These are phyloP conservation scores for Pichia manshurica DNA, from an alignment of 805 yeast species.

Conservation along the genomic window DNA sequence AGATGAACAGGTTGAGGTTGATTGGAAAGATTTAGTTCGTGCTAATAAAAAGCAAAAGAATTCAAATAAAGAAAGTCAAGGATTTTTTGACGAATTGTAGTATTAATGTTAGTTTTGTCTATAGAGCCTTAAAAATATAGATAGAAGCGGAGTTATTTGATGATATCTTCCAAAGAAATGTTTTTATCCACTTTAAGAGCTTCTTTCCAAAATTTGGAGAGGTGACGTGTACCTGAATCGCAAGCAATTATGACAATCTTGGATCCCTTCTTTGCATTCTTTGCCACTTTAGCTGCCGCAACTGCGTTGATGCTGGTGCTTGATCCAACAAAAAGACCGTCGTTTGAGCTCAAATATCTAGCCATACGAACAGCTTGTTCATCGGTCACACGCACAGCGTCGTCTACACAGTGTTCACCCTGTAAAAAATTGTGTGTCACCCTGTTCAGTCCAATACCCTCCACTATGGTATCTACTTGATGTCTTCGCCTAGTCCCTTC, in stretches of 20 bases:
- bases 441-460: conserved; percentile 89
- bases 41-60: conserved; percentile 57
- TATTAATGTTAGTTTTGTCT: too few species aligned
- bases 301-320: conserved; percentile 93
- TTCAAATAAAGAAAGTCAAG: conserved; percentile 36
- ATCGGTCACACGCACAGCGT: conserved; percentile 74
- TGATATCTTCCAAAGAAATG: conserved; percentile 35
- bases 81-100: conserved; percentile 56
- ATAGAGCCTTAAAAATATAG: too few species aligned
- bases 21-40: conserved; percentile 83
- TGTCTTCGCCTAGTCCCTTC: conserved; percentile 94
- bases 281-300: conserved; percentile 67
- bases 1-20: conserved; percentile 47
- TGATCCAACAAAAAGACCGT: conserved; percentile 88
- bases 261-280: conserved; percentile 48
- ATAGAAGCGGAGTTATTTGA: too few species aligned
- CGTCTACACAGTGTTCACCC: conserved; percentile 70
- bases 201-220: conserved; percentile 86
- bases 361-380: conserved; percentile 87
- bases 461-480: conserved; percentile 92
- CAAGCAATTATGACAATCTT: conserved; percentile 81
- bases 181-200: conserved; percentile 40
- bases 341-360: conserved; percentile 66
- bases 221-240: conserved; percentile 86
- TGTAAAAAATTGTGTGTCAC: conserved; percentile 72